phyloP scores from a whole-genome alignment of 345 rosid genomes.

The Angophora floribunda region DNA sequence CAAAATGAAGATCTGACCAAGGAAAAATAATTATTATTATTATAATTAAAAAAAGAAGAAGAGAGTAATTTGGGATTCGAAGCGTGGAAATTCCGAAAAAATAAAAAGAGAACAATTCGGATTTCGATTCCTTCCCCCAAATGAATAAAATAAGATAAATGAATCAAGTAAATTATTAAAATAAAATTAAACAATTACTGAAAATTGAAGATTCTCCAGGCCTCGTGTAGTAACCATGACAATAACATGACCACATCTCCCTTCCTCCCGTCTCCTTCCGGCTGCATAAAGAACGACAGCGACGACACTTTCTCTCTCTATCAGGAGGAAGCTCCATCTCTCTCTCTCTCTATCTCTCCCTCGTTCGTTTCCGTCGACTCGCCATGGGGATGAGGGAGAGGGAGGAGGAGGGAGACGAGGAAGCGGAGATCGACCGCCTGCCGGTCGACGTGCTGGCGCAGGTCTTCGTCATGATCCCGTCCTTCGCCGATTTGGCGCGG shows the following conservation, averaged over 20 bases:
- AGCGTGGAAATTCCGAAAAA: background rate
- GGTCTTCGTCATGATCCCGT: conserved; percentile 41
- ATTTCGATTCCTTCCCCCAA: background rate
- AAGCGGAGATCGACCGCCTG: conserved; percentile 64
- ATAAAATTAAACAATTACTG: background rate
- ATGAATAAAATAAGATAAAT: background rate
- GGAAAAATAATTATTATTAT: background rate
- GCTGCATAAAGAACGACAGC: background rate
- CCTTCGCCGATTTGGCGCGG: conserved; percentile 89
- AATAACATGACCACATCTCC: background rate
- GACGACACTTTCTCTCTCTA: background rate
- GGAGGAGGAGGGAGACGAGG: conserved; percentile 37
- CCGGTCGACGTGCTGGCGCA: conserved; percentile 72
- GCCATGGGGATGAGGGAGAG: background rate
- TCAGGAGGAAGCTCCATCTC: background rate
- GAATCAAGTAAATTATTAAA: background rate
- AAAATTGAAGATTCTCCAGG: background rate
- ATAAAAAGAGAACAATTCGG: background rate
- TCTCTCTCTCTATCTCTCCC: background rate
- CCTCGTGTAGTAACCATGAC: background rate
- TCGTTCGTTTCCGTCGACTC: background rate
- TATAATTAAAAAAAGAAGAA: rapidly evolving
- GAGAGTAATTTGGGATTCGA: background rate
- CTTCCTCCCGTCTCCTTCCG: background rate
- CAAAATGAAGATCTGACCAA: background rate